These are phyloP conservation scores for Vitis hybrid DNA, from an alignment of 177 flowering plant species.

Conservation along the genomic window DNA sequence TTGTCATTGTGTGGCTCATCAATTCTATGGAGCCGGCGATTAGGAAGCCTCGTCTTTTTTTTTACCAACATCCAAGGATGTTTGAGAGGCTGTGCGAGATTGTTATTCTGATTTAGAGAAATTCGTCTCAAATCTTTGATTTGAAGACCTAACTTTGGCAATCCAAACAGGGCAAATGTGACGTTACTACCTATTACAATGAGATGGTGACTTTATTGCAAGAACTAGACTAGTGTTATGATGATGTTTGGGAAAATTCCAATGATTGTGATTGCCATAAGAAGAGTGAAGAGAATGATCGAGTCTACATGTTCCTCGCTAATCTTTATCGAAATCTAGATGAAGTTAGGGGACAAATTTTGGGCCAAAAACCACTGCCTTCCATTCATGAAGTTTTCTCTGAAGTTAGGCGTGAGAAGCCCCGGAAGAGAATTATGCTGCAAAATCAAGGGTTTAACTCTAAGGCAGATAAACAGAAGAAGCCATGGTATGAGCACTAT, in stretches of 20 bases:
- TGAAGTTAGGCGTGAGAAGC: not conserved
- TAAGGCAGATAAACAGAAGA: not conserved
- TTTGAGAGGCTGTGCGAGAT: not conserved
- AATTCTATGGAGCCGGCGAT: not conserved
- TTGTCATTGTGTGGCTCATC: not conserved
- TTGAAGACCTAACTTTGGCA: not conserved
- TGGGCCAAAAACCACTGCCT: too few species aligned
- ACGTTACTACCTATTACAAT: not conserved
- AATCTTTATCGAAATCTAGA: too few species aligned
- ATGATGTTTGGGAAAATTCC: constrained; percentile 1
- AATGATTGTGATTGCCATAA: not conserved
- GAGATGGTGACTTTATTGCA: not conserved
- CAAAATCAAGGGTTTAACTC: not conserved
- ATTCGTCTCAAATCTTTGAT: not conserved
- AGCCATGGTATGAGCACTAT: not conserved
- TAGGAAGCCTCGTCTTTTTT: not conserved
- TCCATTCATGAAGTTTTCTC: not conserved
- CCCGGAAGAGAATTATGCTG: not conserved
- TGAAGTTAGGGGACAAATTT: too few species aligned
- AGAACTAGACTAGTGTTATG: not conserved
- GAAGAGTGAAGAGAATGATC: not conserved
- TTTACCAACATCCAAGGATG: not conserved
- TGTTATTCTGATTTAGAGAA: not conserved
- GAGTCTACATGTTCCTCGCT: too few species aligned
- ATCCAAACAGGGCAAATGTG: not conserved